Percentiles rank a stretch among this genome's conserved stretches.
phyloP scores from a whole-genome alignment of 176 grass and related monocot species.

The Aegilops sharonensis region DNA sequence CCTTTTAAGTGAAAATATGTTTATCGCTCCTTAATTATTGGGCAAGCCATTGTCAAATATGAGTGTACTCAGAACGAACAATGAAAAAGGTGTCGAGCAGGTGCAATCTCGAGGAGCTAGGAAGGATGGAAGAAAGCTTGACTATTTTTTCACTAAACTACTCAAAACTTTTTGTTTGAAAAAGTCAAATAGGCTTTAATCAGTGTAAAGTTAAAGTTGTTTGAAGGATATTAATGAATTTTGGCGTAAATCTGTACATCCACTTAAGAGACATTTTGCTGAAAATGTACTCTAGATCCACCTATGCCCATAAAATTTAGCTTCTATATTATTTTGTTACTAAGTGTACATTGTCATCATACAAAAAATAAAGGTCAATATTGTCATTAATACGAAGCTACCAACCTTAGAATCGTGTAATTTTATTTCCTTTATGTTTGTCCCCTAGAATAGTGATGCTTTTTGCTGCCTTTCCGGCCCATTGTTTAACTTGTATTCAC shows the following conservation, averaged over 20 bases:
- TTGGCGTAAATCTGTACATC: too few relatives aligned
- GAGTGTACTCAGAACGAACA: too few relatives aligned
- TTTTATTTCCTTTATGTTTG: neutral
- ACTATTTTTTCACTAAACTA: too few relatives aligned
- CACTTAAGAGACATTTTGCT: too few relatives aligned
- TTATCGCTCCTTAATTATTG: neutral
- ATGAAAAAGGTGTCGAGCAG: too few relatives aligned
- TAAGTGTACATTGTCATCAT: neutral
- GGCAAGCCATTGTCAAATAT: neutral
- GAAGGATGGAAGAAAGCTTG: too few relatives aligned
- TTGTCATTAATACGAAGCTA: neutral
- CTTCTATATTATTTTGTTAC: neutral
- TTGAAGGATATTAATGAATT: neutral
- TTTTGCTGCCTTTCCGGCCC: neutral
- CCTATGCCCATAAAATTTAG: neutral
- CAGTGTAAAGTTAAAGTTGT: neutral
- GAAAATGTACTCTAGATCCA: neutral
- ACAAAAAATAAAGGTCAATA: neutral
- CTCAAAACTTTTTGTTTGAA: too few relatives aligned
- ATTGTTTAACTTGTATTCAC: constrained; percentile 71
- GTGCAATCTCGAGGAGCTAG: too few relatives aligned
- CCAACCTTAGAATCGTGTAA: neutral
- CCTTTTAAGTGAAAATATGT: neutral
- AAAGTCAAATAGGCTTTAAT: neutral
- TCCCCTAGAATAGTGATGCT: too few relatives aligned